Conservation (phyloP, 2,329 filamentous ascomycete species). For the Verticillium longisporum region DNA sequence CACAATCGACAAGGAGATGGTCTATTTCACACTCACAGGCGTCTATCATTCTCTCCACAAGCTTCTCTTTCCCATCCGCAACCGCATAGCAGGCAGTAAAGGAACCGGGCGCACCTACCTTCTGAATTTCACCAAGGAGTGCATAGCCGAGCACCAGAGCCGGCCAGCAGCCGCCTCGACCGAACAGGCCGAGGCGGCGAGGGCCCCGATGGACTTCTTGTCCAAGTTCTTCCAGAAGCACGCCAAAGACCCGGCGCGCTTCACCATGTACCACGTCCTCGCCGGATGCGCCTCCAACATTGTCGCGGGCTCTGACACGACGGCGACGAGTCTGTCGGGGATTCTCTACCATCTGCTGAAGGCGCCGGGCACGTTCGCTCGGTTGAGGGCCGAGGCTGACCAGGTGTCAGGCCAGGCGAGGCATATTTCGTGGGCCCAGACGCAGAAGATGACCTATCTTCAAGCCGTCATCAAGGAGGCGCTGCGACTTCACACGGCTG, state of each 20-base stretch:
- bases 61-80: constrained; percentile 11
- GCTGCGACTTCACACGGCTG: constrained; percentile 40
- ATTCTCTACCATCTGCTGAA: constrained; percentile 44
- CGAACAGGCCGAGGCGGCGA: constrained; percentile 5
- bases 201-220: constrained; percentile 5
- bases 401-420: constrained; percentile 13
- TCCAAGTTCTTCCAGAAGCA: constrained; percentile 22
- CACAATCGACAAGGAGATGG: constrained; percentile 12
- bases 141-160: constrained; percentile 9
- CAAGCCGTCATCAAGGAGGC: constrained; percentile 48
- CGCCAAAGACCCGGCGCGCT: constrained; percentile 28
- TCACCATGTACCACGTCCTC: constrained; percentile 22
- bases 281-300: constrained; percentile 8
- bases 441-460: constrained; percentile 33
- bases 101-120: constrained; percentile 18
- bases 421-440: constrained; percentile 19
- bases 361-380: constrained; percentile 35
- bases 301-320: constrained; percentile 29
- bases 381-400: constrained; percentile 42
- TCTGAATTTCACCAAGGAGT: constrained; percentile 15
- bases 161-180: background rate
- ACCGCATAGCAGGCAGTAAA: constrained; percentile 13
- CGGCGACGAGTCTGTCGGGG: constrained; percentile 29
- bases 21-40: constrained; percentile 8
- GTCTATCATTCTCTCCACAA: constrained; percentile 13